Evolutionary conservation across 495 filamentous ascomycete species (phyloP).

Genomic region (Neurospora sp.): DNA sequence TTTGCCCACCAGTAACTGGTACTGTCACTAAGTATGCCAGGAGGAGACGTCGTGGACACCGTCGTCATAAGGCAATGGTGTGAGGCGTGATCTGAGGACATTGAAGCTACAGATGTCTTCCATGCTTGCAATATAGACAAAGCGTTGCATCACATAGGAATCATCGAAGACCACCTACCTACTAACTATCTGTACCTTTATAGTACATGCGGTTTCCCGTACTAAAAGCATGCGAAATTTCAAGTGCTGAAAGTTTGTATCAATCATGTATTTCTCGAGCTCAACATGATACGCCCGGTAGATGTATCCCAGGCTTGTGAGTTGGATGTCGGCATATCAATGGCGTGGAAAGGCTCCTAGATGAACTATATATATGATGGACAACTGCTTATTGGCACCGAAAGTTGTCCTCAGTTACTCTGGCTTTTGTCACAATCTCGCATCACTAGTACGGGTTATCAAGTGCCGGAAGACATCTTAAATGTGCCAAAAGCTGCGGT

Average conservation of each 20-base stretch:
- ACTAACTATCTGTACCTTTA: neutral
- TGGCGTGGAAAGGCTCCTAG: neutral
- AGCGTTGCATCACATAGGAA: neutral
- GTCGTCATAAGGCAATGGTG: neutral
- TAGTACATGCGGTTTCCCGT: neutral
- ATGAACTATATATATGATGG: neutral
- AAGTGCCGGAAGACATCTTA: neutral
- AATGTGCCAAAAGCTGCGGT: neutral
- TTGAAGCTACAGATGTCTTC: neutral
- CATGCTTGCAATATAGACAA: neutral
- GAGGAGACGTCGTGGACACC: neutral
- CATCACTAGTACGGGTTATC: neutral
- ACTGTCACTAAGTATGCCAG: neutral
- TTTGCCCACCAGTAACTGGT: neutral
- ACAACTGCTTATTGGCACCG: neutral
- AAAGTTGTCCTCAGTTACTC: neutral
- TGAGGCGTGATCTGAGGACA: neutral
- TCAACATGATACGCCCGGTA: neutral
- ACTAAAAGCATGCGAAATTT: neutral
- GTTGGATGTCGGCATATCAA: neutral
- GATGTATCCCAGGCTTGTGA: neutral
- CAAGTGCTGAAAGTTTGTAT: neutral
- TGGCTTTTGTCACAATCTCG: neutral
- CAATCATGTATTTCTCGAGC: neutral
- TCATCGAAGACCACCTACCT: neutral